Evolutionary conservation across 106 monocot genomes (phyloP), one percentile per base, ranked within the genome.

Genomic region (Apostasia shenzhenica): DNA sequence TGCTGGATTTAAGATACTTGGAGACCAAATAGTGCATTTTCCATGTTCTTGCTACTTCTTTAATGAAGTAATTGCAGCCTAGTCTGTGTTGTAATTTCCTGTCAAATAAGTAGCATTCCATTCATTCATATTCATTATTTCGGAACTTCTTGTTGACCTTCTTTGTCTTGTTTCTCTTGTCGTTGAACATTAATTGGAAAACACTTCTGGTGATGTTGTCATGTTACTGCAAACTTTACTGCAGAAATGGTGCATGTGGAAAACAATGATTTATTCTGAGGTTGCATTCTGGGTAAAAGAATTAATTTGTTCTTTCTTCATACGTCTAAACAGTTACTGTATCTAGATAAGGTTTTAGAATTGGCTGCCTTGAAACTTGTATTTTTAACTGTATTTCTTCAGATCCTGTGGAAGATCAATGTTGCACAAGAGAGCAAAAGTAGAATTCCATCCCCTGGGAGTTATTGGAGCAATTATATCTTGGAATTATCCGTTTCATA

Each of bases 401-500:
- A 99, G 97, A 71, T 85, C 81, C 45, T 60, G 70, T 70, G 99
- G 99, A 40, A 80, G 90, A 76, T 99, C 99, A 77, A 99, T 99
- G 99, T 55, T 93, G 61, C 99, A 99, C 77, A 99, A 99, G 66
- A 87, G 75, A 82, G 84, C 93, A 61, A 99, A 80, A 76, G 99
- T 99, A 59, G 99, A 99, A 65, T 99, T 93, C 69, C 74, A 93
- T 85, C 99, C 99, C 8, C 76, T 99, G 54, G 99, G 99, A 63
- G 99, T 99, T 40, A 82, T 99, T 85, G 99, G 99, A 38, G 99
- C 99, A 53, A 99, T 99, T 77, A 90, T 99, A 41, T 93, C 99
- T 70, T 99, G 99, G 99, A 99, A 99, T 67, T 99, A 99, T 80
- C 99, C 99, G 26, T 99, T 99, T 70, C 99, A 99, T 70, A 99